Evolutionary conservation across 192 early-diverging fungal species (phyloP).

Genomic region (Haplosporangium gracile): DNA sequence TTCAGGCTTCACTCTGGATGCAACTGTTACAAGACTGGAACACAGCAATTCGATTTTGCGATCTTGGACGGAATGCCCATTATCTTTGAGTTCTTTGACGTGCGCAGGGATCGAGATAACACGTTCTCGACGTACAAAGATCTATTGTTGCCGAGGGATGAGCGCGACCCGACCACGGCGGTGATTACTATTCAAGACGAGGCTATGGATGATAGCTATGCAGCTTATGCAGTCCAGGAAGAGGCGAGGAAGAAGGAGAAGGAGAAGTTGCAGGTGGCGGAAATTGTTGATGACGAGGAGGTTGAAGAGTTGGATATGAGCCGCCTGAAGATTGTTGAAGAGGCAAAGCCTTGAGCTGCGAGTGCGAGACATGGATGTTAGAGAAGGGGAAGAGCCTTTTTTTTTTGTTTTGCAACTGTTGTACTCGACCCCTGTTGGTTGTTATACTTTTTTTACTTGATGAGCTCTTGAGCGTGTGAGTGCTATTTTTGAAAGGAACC

Average conservation of each 20-base stretch:
- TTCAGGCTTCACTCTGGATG: slow-evolving; percentile 16
- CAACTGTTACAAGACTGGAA: slow-evolving; percentile 29
- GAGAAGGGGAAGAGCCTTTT: not conserved
- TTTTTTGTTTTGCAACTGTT: too few relatives aligned
- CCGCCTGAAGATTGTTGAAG: not conserved
- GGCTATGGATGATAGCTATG: not conserved
- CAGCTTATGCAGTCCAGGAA: not conserved
- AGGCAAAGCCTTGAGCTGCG: not conserved
- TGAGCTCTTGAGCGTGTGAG: too few relatives aligned
- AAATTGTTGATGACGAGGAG: not conserved
- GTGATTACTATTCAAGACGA: slow-evolving; percentile 22
- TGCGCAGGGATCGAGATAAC: slow-evolving; percentile 28
- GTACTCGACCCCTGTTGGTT: too few relatives aligned
- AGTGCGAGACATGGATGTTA: not conserved
- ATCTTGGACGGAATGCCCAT: slow-evolving; percentile 17
- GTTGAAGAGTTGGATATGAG: not conserved
- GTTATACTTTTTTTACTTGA: too few relatives aligned
- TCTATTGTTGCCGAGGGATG: not conserved
- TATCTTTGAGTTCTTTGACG: slow-evolving; percentile 26
- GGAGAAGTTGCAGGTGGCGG: not conserved
- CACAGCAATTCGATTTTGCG: slow-evolving; percentile 21
- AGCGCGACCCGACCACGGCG: slow-evolving; percentile 43
- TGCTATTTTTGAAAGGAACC: too few relatives aligned
- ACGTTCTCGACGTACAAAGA: slow-evolving; percentile 33
- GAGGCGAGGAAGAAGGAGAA: not conserved